Evolutionary conservation across 1,284 basidiomycete genomes (phyloP), one percentile per base, ranked within the genome.

Genomic region (Kwoniella shivajii): DNA sequence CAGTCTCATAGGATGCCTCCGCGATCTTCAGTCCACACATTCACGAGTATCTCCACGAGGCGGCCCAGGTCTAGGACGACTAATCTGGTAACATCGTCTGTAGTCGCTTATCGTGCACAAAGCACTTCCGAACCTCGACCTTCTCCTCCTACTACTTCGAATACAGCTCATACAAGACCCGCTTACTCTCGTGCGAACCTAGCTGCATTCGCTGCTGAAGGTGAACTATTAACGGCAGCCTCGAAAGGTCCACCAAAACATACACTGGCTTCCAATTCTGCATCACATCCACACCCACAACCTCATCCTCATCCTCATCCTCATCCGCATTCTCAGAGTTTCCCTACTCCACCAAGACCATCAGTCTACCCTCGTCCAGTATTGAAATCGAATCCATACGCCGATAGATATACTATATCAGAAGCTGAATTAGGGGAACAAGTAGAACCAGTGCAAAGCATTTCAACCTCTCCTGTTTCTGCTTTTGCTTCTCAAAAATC

Each of bases 341-440:
- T 33, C 9, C 16, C 22, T 13, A 22, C n/a, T 18, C 39, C 29
- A 27, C 18, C 20, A 16, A 34, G 31, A 33, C 41, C 50, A 29
- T 30, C 42, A 6, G 27, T 45, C 3, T 49, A 54, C 24, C 47
- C 49, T 26, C 39, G 24, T 24, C 57, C 60, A 3, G 46, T 54
- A 9, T 47, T 64, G 5, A 61, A 59, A 30, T 9, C 60, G 18
- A 64, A 64, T 20, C 60, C 60, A 14, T 61, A 52, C 18, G 61
- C 56, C 2, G 50, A 27, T 9, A 54, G 34, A 3, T 64, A 64
- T 29, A 29, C 47, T 3, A 31, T 63, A 7, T 36, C 52, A 11
- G 56, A 62, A 44, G 59, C 46, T 16, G 59, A 61, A 9, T 47
- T 61, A 16, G 55, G 30, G 4, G 58, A 56, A 6, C 30, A 31